phyloP scores from a whole-genome alignment of 1,139 yeast genomes.

The Pichiaceae sp. region DNA sequence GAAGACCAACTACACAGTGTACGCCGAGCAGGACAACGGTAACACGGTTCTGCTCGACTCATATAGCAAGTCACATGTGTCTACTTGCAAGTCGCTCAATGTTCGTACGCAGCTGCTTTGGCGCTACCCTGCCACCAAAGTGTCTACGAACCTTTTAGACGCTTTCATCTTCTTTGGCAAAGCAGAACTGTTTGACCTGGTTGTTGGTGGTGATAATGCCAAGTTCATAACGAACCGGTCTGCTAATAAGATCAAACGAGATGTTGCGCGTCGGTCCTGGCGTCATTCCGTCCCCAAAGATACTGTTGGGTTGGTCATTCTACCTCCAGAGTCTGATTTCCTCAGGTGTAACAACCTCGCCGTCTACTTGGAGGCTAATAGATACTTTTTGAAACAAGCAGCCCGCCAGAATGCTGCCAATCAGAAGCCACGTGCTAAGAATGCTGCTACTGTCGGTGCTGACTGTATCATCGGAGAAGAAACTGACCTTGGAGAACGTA shows the following conservation, averaged over 20 bases:
- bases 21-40: slow-evolving; percentile 41
- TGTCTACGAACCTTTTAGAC: slow-evolving; percentile 68
- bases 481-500: slow-evolving; percentile 33
- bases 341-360: slow-evolving; percentile 71
- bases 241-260: slow-evolving; percentile 67
- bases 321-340: slow-evolving; percentile 62
- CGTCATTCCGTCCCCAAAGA: slow-evolving; percentile 54
- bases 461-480: slow-evolving; percentile 51
- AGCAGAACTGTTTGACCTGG: slow-evolving; percentile 37
- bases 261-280: slow-evolving; percentile 90
- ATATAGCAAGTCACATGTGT: slow-evolving; percentile 56
- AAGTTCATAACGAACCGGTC: slow-evolving; percentile 32
- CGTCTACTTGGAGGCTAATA: slow-evolving; percentile 86
- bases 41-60: slow-evolving; percentile 54
- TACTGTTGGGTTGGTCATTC: slow-evolving; percentile 52
- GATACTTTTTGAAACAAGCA: slow-evolving; percentile 57
- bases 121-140: slow-evolving; percentile 72
- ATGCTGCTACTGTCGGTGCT: slow-evolving; percentile 75
- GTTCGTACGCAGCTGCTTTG: slow-evolving; percentile 84
- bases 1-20: slow-evolving; percentile 48
- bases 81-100: slow-evolving; percentile 59
- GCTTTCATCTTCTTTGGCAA: slow-evolving; percentile 79
- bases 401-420: slow-evolving; percentile 29
- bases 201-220: slow-evolving; percentile 17
- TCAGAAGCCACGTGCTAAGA: slow-evolving; percentile 30